A percentile compares a stretch with the other conserved stretches of the same genome.
These are phyloP conservation scores for Lanmaoa pseudosensibilis DNA, from an alignment of 768 basidiomycete genomes.

Conservation along the genomic window DNA sequence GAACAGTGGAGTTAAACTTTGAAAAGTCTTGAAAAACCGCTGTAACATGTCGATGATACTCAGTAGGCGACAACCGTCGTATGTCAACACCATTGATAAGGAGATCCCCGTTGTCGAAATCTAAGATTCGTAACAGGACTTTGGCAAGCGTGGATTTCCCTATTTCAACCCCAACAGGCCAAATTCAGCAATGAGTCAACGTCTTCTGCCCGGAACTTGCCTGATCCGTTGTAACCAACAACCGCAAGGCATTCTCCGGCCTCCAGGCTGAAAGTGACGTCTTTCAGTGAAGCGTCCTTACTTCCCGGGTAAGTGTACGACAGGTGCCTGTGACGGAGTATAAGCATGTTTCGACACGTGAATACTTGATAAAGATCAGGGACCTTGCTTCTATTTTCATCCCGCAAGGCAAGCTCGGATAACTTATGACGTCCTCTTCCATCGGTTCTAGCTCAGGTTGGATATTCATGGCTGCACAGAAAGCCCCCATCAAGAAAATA, in stretches of 20 bases:
- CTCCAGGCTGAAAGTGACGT: conserved; percentile 68
- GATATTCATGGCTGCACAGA: conserved; percentile 72
- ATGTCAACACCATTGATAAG: conserved; percentile 71
- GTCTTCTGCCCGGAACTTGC: conserved; percentile 38
- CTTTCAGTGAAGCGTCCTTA: conserved; percentile 60
- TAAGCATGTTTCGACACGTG: conserved; percentile 8
- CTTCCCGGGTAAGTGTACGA: conserved; percentile 82
- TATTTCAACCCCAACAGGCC: conserved; percentile 28
- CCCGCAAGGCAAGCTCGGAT: conserved; percentile 51
- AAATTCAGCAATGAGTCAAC: conserved; percentile 12
- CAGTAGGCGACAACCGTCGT: conserved; percentile 60
- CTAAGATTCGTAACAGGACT: conserved; percentile 73
- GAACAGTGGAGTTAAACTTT: conserved; percentile 71
- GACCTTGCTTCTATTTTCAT: conserved; percentile 73
- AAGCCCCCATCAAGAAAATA: conserved; percentile 85
- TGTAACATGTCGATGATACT: conserved; percentile 74
- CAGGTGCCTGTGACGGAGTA: conserved; percentile 44
- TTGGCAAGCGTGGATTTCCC: conserved; percentile 89
- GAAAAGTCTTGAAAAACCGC: conserved; percentile 87
- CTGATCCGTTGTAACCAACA: conserved; percentile 83
- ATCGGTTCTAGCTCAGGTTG: conserved; percentile 66
- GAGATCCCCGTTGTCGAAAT: conserved; percentile 70
- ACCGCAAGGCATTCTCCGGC: conserved; percentile 83
- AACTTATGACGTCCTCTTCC: conserved; percentile 50
- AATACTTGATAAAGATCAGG: conserved; percentile 22